Evolutionary conservation across 1,139 yeast genomes (phyloP).

Genomic region (Scheffersomyces insectosa): DNA sequence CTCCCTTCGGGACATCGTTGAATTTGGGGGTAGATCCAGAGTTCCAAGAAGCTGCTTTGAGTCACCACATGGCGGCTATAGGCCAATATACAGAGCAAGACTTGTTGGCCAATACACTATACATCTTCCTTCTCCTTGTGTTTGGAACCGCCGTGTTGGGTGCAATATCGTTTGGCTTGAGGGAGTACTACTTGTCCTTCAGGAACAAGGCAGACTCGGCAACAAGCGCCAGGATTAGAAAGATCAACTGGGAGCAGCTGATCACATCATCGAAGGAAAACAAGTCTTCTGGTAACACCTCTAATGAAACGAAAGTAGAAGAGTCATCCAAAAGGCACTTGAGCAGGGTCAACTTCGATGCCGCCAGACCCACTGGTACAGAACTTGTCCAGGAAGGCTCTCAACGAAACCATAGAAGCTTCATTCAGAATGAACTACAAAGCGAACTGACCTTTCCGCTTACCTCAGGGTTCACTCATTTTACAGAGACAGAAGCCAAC

Average conservation of each 20-base stretch:
- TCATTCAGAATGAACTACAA: neutral
- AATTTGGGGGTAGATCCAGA: neutral
- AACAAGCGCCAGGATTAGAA: constrained; percentile 6
- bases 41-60: neutral
- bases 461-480: neutral
- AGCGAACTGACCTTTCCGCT: neutral
- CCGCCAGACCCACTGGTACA: too few species aligned
- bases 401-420: too few species aligned
- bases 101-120: constrained; percentile 29
- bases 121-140: constrained; percentile 28
- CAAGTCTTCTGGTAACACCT: too few species aligned
- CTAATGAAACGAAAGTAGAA: too few species aligned
- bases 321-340: too few species aligned
- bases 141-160: constrained; percentile 22
- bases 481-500: neutral
- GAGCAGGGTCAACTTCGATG: too few species aligned
- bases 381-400: too few species aligned
- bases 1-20: neutral
- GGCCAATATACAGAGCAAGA: constrained; percentile 14
- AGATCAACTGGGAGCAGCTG: neutral
- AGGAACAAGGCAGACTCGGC: constrained; percentile 9
- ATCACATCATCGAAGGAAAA: too few species aligned
- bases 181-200: constrained; percentile 27
- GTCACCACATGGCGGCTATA: too few species aligned
- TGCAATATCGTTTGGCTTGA: constrained; percentile 23